A percentile compares a stretch with the other conserved stretches of the same genome.
Evolutionary conservation across 805 yeast genomes (phyloP).

Genomic region (Diddensiella santjacobensis): DNA sequence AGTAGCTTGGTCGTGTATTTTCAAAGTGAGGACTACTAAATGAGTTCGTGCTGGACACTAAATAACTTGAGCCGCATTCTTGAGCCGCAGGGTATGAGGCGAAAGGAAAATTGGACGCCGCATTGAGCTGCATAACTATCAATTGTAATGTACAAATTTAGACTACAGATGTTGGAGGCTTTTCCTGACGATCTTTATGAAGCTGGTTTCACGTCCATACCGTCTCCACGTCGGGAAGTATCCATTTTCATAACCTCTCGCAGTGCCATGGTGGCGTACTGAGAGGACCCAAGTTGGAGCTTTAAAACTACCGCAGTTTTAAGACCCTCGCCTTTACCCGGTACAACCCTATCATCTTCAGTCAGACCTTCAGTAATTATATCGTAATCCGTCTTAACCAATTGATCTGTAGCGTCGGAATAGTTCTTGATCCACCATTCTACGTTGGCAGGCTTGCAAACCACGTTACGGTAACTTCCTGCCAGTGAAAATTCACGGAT

Average conservation of each 20-base stretch:
- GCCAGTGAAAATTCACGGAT: constrained; percentile 86
- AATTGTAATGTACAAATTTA: no score
- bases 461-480: constrained; percentile 78
- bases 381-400: constrained; percentile 77
- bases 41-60: no score
- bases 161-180: no score
- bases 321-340: constrained; percentile 37
- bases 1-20: no score
- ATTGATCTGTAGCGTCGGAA: constrained; percentile 57
- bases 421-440: constrained; percentile 64
- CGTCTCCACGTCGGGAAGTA: constrained; percentile 28
- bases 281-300: constrained; percentile 76
- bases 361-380: constrained; percentile 36
- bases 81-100: no score
- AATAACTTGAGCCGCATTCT: no score
- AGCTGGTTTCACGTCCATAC: constrained; percentile 8
- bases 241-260: constrained; percentile 74
- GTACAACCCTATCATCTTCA: constrained; percentile 16
- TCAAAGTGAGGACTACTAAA: no score
- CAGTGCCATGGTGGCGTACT: constrained; percentile 97
- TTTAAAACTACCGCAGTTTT: constrained; percentile 69
- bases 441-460: constrained; percentile 61
- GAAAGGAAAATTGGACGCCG: no score
- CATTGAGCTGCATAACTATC: no score
- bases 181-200: no score